Conservation (phyloP, 192 early-diverging fungal genomes). For the Coemansia erecta region DNA sequence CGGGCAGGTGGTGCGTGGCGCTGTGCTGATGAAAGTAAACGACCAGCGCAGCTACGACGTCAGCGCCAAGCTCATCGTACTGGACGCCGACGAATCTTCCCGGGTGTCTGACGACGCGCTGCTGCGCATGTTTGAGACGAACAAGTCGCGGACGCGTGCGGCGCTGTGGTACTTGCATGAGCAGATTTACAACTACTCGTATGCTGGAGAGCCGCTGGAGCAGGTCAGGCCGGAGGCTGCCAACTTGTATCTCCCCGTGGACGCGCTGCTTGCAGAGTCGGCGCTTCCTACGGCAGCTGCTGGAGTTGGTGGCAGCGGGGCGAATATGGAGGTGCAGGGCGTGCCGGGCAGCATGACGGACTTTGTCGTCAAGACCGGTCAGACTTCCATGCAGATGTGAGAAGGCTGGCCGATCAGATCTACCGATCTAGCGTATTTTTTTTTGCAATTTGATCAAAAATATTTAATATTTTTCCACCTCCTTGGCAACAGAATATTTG, state of each 20-base stretch:
- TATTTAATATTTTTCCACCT: neutral
- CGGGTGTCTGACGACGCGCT: constrained; percentile 32
- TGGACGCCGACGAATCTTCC: constrained; percentile 39
- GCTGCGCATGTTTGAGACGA: constrained; percentile 4
- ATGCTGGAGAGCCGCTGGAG: constrained; percentile 43
- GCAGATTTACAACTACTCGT: constrained; percentile 81
- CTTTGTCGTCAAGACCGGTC: constrained; percentile 23
- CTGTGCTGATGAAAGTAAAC: constrained; percentile 85
- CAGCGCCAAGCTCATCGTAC: constrained; percentile 59
- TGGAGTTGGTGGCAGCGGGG: neutral
- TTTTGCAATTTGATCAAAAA: too few species aligned
- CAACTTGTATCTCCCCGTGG: constrained; percentile 43
- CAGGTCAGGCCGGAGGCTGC: constrained; percentile 32
- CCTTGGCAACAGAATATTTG: neutral
- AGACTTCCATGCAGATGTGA: constrained; percentile 7
- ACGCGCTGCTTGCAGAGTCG: constrained; percentile 35
- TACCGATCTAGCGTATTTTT: too few species aligned
- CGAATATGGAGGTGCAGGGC: constrained; percentile 16
- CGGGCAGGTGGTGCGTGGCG: constrained; percentile 78
- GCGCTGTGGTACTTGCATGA: constrained; percentile 90
- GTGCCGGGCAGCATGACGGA: constrained; percentile 19
- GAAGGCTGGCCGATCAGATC: too few species aligned
- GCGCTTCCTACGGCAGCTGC: neutral
- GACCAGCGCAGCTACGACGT: constrained; percentile 90
- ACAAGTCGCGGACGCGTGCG: constrained; percentile 52